Conservation (phyloP, 306 rosid genomes). For the Sesbania bispinosa region DNA sequence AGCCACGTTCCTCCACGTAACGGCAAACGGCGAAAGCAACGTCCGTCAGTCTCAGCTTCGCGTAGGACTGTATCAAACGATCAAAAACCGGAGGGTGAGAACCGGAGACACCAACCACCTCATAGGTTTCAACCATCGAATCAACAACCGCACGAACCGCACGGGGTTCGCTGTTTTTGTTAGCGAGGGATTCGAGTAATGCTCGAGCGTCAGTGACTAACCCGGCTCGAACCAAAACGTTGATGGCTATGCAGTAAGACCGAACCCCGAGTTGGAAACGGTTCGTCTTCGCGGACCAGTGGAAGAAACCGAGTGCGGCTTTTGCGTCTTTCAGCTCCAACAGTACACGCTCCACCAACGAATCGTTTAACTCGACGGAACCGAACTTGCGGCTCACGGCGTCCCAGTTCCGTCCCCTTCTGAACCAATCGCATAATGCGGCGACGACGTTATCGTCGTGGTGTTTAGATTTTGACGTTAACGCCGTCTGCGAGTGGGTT, state of each 20-base stretch:
- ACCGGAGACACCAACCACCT: slow-evolving; percentile 1
- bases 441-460: background rate
- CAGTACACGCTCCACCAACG: slow-evolving; percentile 43
- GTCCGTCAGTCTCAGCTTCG: slow-evolving; percentile 48
- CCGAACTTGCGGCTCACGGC: slow-evolving; percentile 38
- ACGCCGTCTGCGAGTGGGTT: background rate
- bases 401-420: slow-evolving; percentile 59
- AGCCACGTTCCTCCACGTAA: slow-evolving; percentile 44
- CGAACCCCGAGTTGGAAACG: slow-evolving; percentile 44
- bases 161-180: background rate
- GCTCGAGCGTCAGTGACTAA: slow-evolving; percentile 60
- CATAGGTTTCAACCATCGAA: slow-evolving; percentile 46
- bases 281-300: slow-evolving; percentile 56
- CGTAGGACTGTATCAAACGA: slow-evolving; percentile 55
- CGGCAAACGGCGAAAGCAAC: slow-evolving; percentile 51
- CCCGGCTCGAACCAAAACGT: slow-evolving; percentile 51
- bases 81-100: slow-evolving; percentile 61
- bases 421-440: slow-evolving; percentile 45
- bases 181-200: slow-evolving; percentile 48
- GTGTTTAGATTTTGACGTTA: background rate
- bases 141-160: slow-evolving; percentile 35
- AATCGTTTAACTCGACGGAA: slow-evolving; percentile 32
- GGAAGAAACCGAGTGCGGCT: slow-evolving; percentile 73
- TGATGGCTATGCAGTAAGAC: slow-evolving; percentile 51
- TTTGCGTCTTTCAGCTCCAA: slow-evolving; percentile 55